phyloP scores from a whole-genome alignment of 2,329 filamentous ascomycete species.

The Teratosphaeriaceae sp. region DNA sequence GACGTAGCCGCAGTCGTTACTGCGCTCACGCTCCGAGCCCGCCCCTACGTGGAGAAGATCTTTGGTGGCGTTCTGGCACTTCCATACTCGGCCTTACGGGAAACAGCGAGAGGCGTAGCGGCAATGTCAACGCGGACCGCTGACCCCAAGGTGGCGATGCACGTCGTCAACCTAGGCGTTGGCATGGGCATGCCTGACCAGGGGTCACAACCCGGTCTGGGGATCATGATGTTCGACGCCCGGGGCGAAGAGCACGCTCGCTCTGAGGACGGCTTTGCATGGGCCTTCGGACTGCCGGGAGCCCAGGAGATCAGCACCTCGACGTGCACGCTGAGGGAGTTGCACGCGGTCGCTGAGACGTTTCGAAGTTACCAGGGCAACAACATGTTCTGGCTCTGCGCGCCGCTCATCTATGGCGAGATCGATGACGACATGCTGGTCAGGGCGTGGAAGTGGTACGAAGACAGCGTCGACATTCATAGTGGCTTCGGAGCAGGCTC shows the following conservation, averaged over 20 bases:
- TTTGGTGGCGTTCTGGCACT: slow-evolving; percentile 18
- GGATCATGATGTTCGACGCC: slow-evolving; percentile 26
- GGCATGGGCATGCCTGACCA: slow-evolving; percentile 17
- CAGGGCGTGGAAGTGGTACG: slow-evolving; percentile 25
- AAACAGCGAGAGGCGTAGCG: slow-evolving; percentile 19
- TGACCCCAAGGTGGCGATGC: slow-evolving; percentile 27
- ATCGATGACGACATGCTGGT: slow-evolving; percentile 22
- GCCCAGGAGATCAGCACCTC: slow-evolving; percentile 18
- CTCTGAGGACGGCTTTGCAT: slow-evolving; percentile 23
- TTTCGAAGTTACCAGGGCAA: slow-evolving; percentile 17
- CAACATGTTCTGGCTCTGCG: slow-evolving; percentile 20
- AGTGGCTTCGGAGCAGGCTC: slow-evolving; percentile 17
- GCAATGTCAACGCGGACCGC: slow-evolving; percentile 15
- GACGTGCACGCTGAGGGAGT: slow-evolving; percentile 17
- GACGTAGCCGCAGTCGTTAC: slow-evolving; percentile 16
- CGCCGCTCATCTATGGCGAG: slow-evolving; percentile 16
- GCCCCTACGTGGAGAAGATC: slow-evolving; percentile 23
- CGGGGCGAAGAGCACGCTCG: slow-evolving; percentile 27
- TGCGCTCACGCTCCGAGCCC: slow-evolving; percentile 23
- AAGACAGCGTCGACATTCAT: slow-evolving; percentile 14
- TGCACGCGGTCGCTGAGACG: slow-evolving; percentile 20
- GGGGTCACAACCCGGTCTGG: slow-evolving; percentile 18
- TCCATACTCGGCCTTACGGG: slow-evolving; percentile 16
- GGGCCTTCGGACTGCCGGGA: slow-evolving; percentile 23
- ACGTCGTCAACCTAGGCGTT: slow-evolving; percentile 22